These are phyloP conservation scores for Scytalidium sp. DNA, from an alignment of 2,329 filamentous ascomycete genomes.

Conservation along the genomic window DNA sequence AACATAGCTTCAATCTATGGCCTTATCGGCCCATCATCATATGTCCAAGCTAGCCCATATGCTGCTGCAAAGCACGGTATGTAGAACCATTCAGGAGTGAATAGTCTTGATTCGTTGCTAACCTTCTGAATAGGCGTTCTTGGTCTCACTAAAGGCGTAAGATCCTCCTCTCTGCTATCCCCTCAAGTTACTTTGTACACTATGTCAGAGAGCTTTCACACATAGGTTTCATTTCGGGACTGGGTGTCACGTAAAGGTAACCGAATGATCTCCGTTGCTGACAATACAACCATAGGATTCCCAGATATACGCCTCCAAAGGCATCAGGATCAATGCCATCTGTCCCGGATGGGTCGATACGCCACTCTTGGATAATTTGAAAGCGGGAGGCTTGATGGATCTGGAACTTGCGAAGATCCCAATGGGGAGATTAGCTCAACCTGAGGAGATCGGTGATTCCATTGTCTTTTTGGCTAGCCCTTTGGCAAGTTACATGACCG, in stretches of 20 bases:
- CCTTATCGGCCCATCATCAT: conserved; percentile 35
- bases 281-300: conserved; percentile 35
- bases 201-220: too few relatives aligned
- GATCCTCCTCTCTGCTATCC: background rate
- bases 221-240: too few relatives aligned
- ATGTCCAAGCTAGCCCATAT: conserved; percentile 43
- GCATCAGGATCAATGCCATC: conserved; percentile 59
- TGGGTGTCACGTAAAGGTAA: too few relatives aligned
- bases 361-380: conserved; percentile 30
- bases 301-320: conserved; percentile 44
- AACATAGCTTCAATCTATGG: conserved; percentile 53
- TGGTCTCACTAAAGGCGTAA: conserved; percentile 9
- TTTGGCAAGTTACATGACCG: conserved; percentile 51
- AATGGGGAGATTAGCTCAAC: conserved; percentile 41
- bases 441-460: conserved; percentile 52
- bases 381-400: conserved; percentile 28
- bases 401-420: conserved; percentile 43
- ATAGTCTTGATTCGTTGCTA: background rate
- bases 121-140: background rate
- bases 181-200: background rate
- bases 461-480: conserved; percentile 49
- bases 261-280: conserved; percentile 1
- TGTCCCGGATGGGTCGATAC: conserved; percentile 51
- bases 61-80: conserved; percentile 48
- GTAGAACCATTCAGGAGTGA: too few relatives aligned